phyloP scores from a whole-genome alignment of 2,329 filamentous ascomycete genomes.

The Verticillium albo-atrum region DNA sequence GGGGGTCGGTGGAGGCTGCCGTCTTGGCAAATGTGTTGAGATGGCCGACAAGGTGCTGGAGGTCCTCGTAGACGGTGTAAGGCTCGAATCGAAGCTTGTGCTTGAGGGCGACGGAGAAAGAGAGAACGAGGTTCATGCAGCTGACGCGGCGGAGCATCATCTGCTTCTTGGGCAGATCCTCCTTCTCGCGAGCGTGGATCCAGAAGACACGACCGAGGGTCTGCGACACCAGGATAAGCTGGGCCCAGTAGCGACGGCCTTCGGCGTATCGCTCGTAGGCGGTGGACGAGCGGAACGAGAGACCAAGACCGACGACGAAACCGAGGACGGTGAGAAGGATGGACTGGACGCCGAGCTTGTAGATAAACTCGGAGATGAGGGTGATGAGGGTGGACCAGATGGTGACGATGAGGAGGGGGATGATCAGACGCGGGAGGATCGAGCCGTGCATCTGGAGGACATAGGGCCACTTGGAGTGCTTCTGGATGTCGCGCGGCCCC shows the following conservation, averaged over 20 bases:
- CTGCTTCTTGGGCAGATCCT: constrained; percentile 48
- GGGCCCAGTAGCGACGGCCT: constrained; percentile 59
- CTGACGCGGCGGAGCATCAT: constrained; percentile 68
- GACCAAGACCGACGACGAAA: constrained; percentile 76
- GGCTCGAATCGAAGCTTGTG: constrained; percentile 83
- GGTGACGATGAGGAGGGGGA: constrained; percentile 60
- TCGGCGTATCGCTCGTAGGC: constrained; percentile 71
- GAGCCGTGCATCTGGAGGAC: constrained; percentile 74
- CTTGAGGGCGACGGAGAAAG: constrained; percentile 74
- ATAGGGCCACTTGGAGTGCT: constrained; percentile 72
- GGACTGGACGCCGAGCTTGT: constrained; percentile 32
- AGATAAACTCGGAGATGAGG: constrained; percentile 41
- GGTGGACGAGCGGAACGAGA: constrained; percentile 72
- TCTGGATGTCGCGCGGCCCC: constrained; percentile 64
- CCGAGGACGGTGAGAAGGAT: constrained; percentile 70
- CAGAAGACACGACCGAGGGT: constrained; percentile 74
- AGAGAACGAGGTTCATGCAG: constrained; percentile 72
- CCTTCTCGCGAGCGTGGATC: constrained; percentile 66
- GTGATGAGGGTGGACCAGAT: constrained; percentile 65
- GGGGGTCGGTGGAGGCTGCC: constrained; percentile 34
- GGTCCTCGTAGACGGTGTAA: constrained; percentile 70
- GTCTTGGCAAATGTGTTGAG: constrained; percentile 69
- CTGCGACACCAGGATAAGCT: constrained; percentile 58
- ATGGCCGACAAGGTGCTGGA: constrained; percentile 64
- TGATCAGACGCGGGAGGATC: constrained; percentile 68